Percentiles rank a stretch among this genome's conserved stretches.
phyloP scores from a whole-genome alignment of 78 protist genomes.

The Polysphondylium violaceum region DNA sequence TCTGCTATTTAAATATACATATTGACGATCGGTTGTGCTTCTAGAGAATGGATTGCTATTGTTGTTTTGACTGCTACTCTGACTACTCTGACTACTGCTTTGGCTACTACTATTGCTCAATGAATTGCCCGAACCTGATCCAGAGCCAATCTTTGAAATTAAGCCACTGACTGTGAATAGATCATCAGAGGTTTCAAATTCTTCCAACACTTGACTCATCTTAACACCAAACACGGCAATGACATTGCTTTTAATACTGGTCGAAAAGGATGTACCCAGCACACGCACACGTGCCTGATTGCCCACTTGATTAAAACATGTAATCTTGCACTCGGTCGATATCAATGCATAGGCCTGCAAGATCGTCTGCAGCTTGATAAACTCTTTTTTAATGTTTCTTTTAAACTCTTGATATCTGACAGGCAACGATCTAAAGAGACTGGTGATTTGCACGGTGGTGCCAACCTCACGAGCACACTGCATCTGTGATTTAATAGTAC shows the following conservation, averaged over 20 bases:
- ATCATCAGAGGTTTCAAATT: neutral
- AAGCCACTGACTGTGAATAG: slow-evolving; percentile 42
- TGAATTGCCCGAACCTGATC: slow-evolving; percentile 43
- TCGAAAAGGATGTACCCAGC: slow-evolving; percentile 20
- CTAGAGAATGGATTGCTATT: slow-evolving; percentile 10
- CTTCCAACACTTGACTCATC: slow-evolving; percentile 11
- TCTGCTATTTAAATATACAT: slow-evolving; percentile 86
- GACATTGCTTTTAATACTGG: slow-evolving; percentile 48
- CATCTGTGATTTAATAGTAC: slow-evolving; percentile 45
- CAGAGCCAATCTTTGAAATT: slow-evolving; percentile 60
- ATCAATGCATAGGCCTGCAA: slow-evolving; percentile 90
- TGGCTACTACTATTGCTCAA: neutral
- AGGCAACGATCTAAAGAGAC: slow-evolving; percentile 86
- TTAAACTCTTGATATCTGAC: slow-evolving; percentile 89
- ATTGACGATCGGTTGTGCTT: slow-evolving; percentile 81
- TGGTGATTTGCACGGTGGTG: slow-evolving; percentile 85
- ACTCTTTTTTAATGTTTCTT: slow-evolving; percentile 80
- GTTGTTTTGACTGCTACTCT: no score
- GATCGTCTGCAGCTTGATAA: slow-evolving; percentile 8
- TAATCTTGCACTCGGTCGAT: slow-evolving; percentile 4
- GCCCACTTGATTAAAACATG: slow-evolving; percentile 12
- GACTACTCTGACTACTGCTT: neutral
- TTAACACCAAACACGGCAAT: slow-evolving; percentile 83
- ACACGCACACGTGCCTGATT: slow-evolving; percentile 23
- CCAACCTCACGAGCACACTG: slow-evolving; percentile 82